Base-by-base conservation (phyloP, 345 rosid species). In the Cochlearia excelsa region DNA sequence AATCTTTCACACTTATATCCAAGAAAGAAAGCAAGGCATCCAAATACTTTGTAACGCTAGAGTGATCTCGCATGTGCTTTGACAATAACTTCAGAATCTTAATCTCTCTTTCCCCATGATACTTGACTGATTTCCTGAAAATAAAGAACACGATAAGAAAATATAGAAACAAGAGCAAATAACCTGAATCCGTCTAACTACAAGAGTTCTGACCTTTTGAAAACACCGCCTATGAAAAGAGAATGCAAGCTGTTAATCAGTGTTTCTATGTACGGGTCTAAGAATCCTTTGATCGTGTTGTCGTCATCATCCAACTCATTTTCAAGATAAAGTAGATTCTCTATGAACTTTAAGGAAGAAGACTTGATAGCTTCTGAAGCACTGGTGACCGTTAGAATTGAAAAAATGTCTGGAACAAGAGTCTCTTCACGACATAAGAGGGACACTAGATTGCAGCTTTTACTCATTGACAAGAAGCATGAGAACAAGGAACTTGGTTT, bases 381-480 rank as follows among this genome's bases (percentile, higher is more conserved):
- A 39, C 86, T 78, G 41, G 63, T 51, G 72, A 85, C 77, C 38
- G 78, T 76, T 61, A 93, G 70, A 57, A 93, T 85, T 23, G 90
- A 81, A 72, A 87, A 87, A 68, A 93, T 85, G 73, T 84, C 91
- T 54, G 95, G 80, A 59, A 65, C 42, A 51, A 92, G 89, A 67
- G 77, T 77, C 59, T 67, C 71, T 78, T 82, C 90, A 77, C 94
- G 77, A 61, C 53, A 65, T 66, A 93, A 68, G 55, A 82, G 74
- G 10, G 82, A 62, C 11, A 87, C 82, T 1, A 87, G 92, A 45
- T 72, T 70, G 68, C 48, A 75, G 77, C 86, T 83, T 69, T 74
- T 78, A 74, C 97, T 93, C 95, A 93, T 93, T n/a, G 97, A 83
- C 78, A 85, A 61, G 77, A 93, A 87, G 81, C 92, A 85, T 43